A percentile compares a stretch with the other conserved stretches of the same genome.
These are phyloP conservation scores for Trypanosoma grayi DNA, from an alignment of 208 protist species.

Conservation along the genomic window DNA sequence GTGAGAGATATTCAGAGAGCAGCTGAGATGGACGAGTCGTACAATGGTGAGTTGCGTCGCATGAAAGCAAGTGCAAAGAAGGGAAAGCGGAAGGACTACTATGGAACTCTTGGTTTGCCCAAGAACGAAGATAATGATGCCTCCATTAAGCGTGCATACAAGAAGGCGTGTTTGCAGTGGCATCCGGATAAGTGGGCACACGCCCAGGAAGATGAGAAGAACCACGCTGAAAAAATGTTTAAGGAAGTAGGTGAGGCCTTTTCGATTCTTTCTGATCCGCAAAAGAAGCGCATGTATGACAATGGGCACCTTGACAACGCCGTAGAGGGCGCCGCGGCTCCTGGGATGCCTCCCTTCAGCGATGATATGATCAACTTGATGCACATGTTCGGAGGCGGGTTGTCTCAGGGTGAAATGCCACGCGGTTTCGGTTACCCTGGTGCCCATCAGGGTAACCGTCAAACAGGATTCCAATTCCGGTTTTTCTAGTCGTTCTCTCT, in stretches of 20 bases:
- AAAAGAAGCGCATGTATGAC: constrained; percentile 91
- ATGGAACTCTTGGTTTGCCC: constrained; percentile 83
- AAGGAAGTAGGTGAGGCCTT: constrained; percentile 59
- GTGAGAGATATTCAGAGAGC: constrained; percentile 86
- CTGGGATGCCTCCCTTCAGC: constrained; percentile 21
- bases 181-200: constrained; percentile 64
- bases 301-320: constrained; percentile 85
- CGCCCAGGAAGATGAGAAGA: constrained; percentile 36
- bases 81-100: constrained; percentile 89
- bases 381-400: constrained; percentile 50
- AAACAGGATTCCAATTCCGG: constrained; percentile 27
- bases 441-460: constrained; percentile 10
- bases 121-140: constrained; percentile 32
- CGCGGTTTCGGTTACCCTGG: constrained; percentile 25
- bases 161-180: constrained; percentile 31
- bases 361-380: constrained; percentile 65
- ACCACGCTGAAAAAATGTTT: constrained; percentile 46
- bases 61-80: constrained; percentile 58
- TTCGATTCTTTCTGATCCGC: constrained; percentile 81
- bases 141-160: constrained; percentile 58
- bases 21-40: constrained; percentile 60
- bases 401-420: constrained; percentile 27
- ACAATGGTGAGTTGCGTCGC: constrained; percentile 56
- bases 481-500: constrained; percentile 7
- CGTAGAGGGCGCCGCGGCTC: constrained; percentile 45